A percentile compares a stretch with the other conserved stretches of the same genome.
phyloP scores from a whole-genome alignment of 179 eudicot species.

The Beta lomatogona region DNA sequence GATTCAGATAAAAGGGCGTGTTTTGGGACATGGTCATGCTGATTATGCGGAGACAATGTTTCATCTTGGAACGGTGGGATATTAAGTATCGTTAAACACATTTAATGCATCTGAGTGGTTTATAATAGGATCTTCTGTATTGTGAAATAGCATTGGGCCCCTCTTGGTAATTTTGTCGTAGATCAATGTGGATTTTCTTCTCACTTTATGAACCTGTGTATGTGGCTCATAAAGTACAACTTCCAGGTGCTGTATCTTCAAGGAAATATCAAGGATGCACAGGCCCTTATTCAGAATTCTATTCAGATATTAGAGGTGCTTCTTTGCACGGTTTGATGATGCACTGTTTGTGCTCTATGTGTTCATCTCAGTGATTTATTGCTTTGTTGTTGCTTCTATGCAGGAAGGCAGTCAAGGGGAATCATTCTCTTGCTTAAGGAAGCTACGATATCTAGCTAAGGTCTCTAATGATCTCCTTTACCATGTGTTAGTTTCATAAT shows the following conservation, averaged over 20 bases:
- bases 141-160: not conserved
- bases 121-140: not conserved
- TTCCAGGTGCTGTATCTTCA: constrained; percentile 74
- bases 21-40: constrained; percentile 69
- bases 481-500: not conserved
- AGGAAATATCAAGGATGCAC: constrained; percentile 77
- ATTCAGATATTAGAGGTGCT: constrained; percentile 77
- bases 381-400: constrained; percentile 21
- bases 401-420: constrained; percentile 91
- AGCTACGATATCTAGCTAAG: constrained; percentile 85
- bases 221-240: constrained; percentile 2
- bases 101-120: constrained; percentile 1
- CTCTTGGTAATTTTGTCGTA: not conserved
- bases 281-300: constrained; percentile 71
- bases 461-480: constrained; percentile 34
- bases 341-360: constrained; percentile 6
- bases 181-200: constrained; percentile 1
- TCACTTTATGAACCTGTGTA: not conserved
- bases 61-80: constrained; percentile 87
- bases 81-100: not conserved
- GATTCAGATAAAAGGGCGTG: constrained; percentile 82
- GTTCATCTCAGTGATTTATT: not conserved
- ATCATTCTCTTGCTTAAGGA: constrained; percentile 69
- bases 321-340: constrained; percentile 7
- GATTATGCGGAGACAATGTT: constrained; percentile 97